Base-by-base conservation (phyloP, 2,329 filamentous ascomycete genomes). In the Pseudogymnoascus sp. region DNA sequence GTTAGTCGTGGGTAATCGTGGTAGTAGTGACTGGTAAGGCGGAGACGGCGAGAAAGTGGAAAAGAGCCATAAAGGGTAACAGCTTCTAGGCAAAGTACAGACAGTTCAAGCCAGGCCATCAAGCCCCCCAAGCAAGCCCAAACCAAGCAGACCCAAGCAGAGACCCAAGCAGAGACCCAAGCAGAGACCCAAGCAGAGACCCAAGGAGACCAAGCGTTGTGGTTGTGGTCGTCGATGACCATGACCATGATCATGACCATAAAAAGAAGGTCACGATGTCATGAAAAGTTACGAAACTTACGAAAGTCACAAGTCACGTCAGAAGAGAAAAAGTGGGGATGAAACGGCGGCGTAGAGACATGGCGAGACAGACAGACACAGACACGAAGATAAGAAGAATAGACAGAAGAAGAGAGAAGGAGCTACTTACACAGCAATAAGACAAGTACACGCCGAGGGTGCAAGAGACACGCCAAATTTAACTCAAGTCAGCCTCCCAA, bases 211-310 rank as follows among this genome's bases (percentile, higher is more conserved):
- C 28, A 10, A 31, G 28, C 28, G 21, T 3, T 31, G 28, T 31
- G 28, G 21, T 3, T 31, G 28, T 31, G 28, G 28, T 47, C 16
- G 11, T 14, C 21, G 42, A 23, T 47, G 44, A n/a, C 21, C 6
- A 25, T 25, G 42, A n/a, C 42, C 42, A 25, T 25, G 42, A 25
- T 21, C 42, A 50, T 50, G 44, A 50, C 44, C 16, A 25, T n/a
- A n/a, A 50, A 44, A 53, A 50, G 23, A 31, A 23, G 44, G 44
- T 53, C 44, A 53, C 44, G 44, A 53, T 53, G 56, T 60, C 56
- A 60, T 31, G 12, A 37, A 37, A 59, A 12, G 56, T 50, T 16
- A 53, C 23, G 42, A 47, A 47, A 14, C 21, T 47, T 25, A 23
- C 4, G 16, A 18, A 6, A 28, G 56, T 60, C 56, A 60, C 23